Evolutionary conservation across 129 eudicot species (phyloP).

Genomic region (Flaveria trinervia): DNA sequence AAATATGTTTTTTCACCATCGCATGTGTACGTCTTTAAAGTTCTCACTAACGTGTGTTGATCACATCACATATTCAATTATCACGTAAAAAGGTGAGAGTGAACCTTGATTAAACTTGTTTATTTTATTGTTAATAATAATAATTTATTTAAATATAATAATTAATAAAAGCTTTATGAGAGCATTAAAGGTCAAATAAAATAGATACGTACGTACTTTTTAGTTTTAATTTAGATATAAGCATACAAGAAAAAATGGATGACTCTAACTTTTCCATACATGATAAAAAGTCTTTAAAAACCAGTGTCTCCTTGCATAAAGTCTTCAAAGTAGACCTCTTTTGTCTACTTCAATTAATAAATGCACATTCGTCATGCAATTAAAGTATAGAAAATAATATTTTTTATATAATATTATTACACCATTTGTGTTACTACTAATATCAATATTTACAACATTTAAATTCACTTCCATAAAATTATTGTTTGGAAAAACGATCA

Average conservation of each 20-base stretch:
- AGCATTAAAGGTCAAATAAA: background rate
- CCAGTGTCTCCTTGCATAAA: constrained; percentile 20
- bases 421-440: too few species aligned
- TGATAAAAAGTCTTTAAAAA: constrained; percentile 17
- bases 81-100: background rate
- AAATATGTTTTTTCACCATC: background rate
- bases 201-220: background rate
- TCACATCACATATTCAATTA: background rate
- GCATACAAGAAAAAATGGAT: background rate
- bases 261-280: background rate
- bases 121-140: background rate
- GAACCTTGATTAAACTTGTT: background rate
- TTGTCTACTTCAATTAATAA: constrained; percentile 7
- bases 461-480: too few species aligned
- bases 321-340: constrained; percentile 18
- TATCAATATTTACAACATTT: too few species aligned
- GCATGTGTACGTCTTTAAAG: background rate
- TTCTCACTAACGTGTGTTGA: background rate
- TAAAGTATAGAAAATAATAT: background rate
- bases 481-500: too few species aligned
- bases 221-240: constrained; percentile 20
- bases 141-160: background rate
- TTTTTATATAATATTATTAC: too few species aligned
- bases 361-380: background rate
- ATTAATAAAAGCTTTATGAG: background rate